A percentile compares a stretch with the other conserved stretches of the same genome.
These are phyloP conservation scores for Datura wrightii DNA, from an alignment of 257 asterid genomes.

Conservation along the genomic window DNA sequence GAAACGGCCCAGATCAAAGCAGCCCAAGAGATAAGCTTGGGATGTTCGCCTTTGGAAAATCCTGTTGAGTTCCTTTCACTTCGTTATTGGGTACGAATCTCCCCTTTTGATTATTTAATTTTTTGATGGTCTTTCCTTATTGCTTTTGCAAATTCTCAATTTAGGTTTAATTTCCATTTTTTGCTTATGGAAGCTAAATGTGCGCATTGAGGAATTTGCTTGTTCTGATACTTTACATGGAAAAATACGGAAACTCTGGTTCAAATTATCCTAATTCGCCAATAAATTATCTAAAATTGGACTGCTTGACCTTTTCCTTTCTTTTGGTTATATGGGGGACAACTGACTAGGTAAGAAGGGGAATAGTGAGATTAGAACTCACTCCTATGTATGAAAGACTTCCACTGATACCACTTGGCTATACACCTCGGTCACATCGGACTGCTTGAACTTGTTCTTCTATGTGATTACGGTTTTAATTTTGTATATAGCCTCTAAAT, in stretches of 20 bases:
- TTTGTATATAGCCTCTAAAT: constrained; percentile 2
- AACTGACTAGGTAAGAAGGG: constrained; percentile 26
- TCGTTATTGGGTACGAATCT: constrained; percentile 76
- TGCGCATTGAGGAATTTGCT: constrained; percentile 8
- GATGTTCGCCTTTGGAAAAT: constrained; percentile 69
- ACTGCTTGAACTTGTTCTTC: constrained; percentile 8
- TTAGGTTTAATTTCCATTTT: constrained; percentile 10
- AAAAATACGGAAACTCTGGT: neutral
- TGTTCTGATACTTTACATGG: neutral
- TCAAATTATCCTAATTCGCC: constrained; percentile 4
- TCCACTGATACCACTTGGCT: neutral
- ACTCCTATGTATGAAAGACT: neutral
- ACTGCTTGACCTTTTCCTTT: neutral
- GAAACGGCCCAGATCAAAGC: constrained; percentile 87
- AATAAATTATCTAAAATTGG: neutral
- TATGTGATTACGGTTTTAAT: constrained; percentile 20
- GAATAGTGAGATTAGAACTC: constrained; percentile 6
- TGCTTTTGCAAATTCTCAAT: constrained; percentile 19
- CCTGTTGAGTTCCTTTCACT: constrained; percentile 73
- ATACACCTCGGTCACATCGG: neutral
- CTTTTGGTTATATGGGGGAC: neutral
- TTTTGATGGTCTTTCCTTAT: neutral
- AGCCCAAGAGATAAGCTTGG: constrained; percentile 94
- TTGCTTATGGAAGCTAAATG: constrained; percentile 21
- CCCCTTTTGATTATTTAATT: neutral